Evolutionary conservation across 495 filamentous ascomycete species (phyloP), one percentile per base, ranked within the genome.

Genomic region (Apiosordaria backusii): DNA sequence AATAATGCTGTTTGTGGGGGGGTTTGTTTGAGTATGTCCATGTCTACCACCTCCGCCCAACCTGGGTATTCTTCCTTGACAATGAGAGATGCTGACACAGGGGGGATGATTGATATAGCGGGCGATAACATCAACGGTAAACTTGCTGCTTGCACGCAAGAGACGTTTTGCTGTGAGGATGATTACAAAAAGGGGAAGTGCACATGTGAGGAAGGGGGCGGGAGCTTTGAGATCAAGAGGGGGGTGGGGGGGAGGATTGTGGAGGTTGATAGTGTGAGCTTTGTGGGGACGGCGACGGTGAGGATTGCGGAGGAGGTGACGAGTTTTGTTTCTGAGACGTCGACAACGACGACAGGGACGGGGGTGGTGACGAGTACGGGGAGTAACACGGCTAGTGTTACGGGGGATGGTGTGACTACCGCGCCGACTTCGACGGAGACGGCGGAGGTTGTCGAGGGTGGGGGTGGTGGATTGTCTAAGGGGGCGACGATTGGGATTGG

Each of bases 241-340:
- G 74, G 74, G 1, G 5, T 67, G 6, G 67, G 70, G 5, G 68
- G 75, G 60, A 77, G 74, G 21, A 76, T 78, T 45, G 71, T 78
- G 16, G 72, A 71, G 15, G 67, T 72, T 21, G 25, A 64, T 13
- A 69, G 72, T 25, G 27, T 69, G 9, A 62, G 55, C 10, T 67
- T 65, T 24, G 67, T 62, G 19, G 68, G 67, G 19, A 45, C 35
- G 35, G 35, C 35, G 35, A 45, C 35, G 35, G 35, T 45, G 0
- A 18, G 3, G 10, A 45, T 45, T 45, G 35, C 35, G 35, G 35
- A 45, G 35, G 9, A 7, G 35, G 9, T 45, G 35, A 45, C 35
- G 35, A 45, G 35, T 45, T 45, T 45, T 18, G 5, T 45, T 13
- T 45, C 35, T 7, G 35, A 45, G 3, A 13, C 13, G n/a, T n/a